A percentile compares a stretch with the other conserved stretches of the same genome.
These are phyloP conservation scores for Schwanniomyces occidentalis DNA, from an alignment of 805 yeast species.

Conservation along the genomic window DNA sequence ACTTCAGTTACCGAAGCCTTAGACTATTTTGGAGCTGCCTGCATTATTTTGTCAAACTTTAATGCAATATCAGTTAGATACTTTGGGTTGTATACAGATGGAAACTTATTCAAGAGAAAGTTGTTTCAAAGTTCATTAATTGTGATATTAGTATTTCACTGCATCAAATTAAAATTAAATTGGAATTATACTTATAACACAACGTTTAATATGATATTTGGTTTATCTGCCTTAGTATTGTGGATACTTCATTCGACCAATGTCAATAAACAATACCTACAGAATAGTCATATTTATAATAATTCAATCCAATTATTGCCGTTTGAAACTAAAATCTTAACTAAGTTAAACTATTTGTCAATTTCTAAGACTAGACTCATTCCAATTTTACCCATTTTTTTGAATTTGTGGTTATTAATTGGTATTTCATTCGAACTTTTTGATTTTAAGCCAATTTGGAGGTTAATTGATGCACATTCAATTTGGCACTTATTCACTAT, in stretches of 20 bases:
- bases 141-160: slow-evolving; percentile 25
- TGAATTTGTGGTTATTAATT: slow-evolving; percentile 31
- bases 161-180: slow-evolving; percentile 21
- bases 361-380: slow-evolving; percentile 25
- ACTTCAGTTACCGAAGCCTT: slow-evolving; percentile 36
- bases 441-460: slow-evolving; percentile 35
- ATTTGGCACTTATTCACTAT: slow-evolving; percentile 92
- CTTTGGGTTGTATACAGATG: slow-evolving; percentile 24
- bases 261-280: slow-evolving; percentile 15
- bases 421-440: slow-evolving; percentile 35
- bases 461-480: slow-evolving; percentile 76
- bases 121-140: slow-evolving; percentile 20
- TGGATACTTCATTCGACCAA: slow-evolving; percentile 36
- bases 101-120: slow-evolving; percentile 6
- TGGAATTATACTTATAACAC: slow-evolving; percentile 45
- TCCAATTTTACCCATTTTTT: slow-evolving; percentile 35
- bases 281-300: slow-evolving; percentile 22
- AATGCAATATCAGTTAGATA: slow-evolving; percentile 33
- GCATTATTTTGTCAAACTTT: slow-evolving; percentile 36
- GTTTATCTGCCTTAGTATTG: slow-evolving; percentile 26
- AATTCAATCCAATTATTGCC: slow-evolving; percentile 41
- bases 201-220: slow-evolving; percentile 30
- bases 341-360: slow-evolving; percentile 30
- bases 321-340: slow-evolving; percentile 35
- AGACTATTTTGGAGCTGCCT: slow-evolving; percentile 44